Evolutionary conservation across 192 early-diverging fungal species (phyloP).

Genomic region (Endogone sp.): DNA sequence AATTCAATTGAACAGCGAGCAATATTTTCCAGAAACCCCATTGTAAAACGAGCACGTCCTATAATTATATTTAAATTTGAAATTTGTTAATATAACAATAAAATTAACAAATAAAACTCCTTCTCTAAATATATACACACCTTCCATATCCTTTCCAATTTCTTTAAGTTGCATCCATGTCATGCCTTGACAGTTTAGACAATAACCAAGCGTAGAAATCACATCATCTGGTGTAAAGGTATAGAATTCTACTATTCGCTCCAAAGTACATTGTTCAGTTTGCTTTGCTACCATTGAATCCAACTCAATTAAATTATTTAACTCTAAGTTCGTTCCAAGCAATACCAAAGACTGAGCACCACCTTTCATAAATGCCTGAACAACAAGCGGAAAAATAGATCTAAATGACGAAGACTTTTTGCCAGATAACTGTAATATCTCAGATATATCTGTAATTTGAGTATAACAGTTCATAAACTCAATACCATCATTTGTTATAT

Average conservation of each 20-base stretch:
- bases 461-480: neutral
- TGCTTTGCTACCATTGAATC: neutral
- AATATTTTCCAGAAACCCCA: neutral
- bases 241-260: neutral
- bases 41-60: neutral
- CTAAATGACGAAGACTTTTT: neutral
- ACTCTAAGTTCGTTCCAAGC: neutral
- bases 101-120: too few relatives aligned
- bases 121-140: neutral
- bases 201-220: neutral
- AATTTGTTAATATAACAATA: too few relatives aligned
- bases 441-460: neutral
- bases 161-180: neutral
- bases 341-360: neutral
- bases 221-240: neutral
- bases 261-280: neutral
- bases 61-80: too few relatives aligned
- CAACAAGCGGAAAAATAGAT: neutral
- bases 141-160: neutral
- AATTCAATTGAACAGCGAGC: neutral
- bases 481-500: neutral
- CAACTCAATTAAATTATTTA: neutral
- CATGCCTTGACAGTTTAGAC: neutral
- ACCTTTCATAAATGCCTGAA: neutral
- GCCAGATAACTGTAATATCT: neutral